Base-by-base conservation (phyloP, 2,329 filamentous ascomycete species). In the Alternaria atra region DNA sequence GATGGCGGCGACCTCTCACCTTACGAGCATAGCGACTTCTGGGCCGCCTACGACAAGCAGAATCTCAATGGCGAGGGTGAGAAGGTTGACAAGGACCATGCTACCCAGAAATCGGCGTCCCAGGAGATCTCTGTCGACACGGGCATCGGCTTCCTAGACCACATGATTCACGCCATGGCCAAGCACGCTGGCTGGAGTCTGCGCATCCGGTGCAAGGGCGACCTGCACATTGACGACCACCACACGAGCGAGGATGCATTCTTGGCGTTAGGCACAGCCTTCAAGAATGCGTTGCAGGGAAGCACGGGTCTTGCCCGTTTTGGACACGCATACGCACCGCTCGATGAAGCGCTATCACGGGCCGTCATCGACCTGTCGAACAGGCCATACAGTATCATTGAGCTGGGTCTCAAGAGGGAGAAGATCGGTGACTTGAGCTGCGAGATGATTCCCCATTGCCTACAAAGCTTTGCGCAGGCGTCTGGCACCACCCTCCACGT, bases 211-310 rank as follows among this genome's bases (percentile, higher is more conserved):
- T 96, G 93, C 80, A 87, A 90, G 78, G 95, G 95, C 55, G 95
- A 99, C 81, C 82, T 98, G 54, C 91, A 97, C 84, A 97, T 99
- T 79, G 95, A 99, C 82, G 95, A 98, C 85, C 95, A 99, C 83
- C 95, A 99, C 86, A 97, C 94, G 8, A 91, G 94, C 66, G 95
- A 99, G 84, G 95, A 99, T 78, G 91, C 92, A 61, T 97, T 92
- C 82, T 90, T 99, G 68, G 93, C 94, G 13, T 88, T 99, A 23
- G 95, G 95, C 50, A 84, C 86, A 69, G 93, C 93, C 58, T 97
- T 98, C 82, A 91, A 91, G 73, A 80, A 85, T 50, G 92, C 94
- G 15, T 87, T 99, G 42, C 90, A 91, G 65, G 87, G 87, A 9
- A 91, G 91, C 8, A 85, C 90, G 29, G 95, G 94, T 17, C 88